phyloP scores from a whole-genome alignment of 2,329 filamentous ascomycete genomes.

The Colletotrichum simmondsii region DNA sequence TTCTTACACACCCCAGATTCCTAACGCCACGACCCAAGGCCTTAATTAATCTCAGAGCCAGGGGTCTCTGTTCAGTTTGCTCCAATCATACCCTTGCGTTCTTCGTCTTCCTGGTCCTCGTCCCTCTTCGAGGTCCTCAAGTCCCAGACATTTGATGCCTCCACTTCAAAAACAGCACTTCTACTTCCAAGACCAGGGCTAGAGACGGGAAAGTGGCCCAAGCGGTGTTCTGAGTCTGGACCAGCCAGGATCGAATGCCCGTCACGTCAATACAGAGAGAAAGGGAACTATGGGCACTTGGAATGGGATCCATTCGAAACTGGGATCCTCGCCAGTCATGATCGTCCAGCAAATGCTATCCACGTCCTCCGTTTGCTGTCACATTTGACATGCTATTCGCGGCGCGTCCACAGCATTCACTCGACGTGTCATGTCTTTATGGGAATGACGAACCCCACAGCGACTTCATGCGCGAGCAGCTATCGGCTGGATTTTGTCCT shows the following conservation, averaged over 20 bases:
- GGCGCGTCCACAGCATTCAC: background rate
- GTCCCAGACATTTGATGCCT: background rate
- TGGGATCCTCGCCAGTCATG: background rate
- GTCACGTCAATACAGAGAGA: background rate
- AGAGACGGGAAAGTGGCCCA: slow-evolving; percentile 2
- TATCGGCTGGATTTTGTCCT: background rate
- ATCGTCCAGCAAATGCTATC: background rate
- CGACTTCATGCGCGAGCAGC: background rate
- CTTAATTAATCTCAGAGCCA: slow-evolving; percentile 19
- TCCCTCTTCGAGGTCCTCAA: slow-evolving; percentile 6
- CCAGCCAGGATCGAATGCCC: slow-evolving; percentile 8
- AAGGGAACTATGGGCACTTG: slow-evolving; percentile 1
- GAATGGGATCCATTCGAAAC: slow-evolving; percentile 3
- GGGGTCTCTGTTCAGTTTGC: slow-evolving; percentile 11
- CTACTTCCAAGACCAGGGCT: background rate
- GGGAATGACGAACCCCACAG: slow-evolving; percentile 2
- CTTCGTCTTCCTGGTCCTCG: background rate
- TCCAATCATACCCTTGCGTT: slow-evolving; percentile 15
- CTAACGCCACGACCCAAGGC: slow-evolving; percentile 28
- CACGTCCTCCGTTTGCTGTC: slow-evolving; percentile 1
- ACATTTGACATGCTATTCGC: slow-evolving; percentile 14
- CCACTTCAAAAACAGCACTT: slow-evolving; percentile 1
- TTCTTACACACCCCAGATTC: slow-evolving; percentile 25
- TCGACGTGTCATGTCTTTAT: slow-evolving; percentile 2
- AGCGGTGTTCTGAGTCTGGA: background rate